Evolutionary conservation across 345 rosid genomes (phyloP), one percentile per base, ranked within the genome.

Genomic region (Lagerstroemia speciosa): DNA sequence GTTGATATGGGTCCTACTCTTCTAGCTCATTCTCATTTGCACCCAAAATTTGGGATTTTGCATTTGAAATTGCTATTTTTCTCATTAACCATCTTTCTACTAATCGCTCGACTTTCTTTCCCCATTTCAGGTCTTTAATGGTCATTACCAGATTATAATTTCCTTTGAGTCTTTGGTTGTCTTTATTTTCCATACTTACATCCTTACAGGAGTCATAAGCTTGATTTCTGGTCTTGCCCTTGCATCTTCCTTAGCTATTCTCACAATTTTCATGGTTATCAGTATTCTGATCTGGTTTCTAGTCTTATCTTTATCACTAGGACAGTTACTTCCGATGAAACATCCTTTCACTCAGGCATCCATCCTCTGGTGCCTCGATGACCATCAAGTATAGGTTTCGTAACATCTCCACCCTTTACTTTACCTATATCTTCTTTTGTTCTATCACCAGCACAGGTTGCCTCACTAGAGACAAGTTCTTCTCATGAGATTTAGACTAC

Each of bases 161-260:
- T 48, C 12, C 34, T 68, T 8, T 17, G 31, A 9, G 63, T 52
- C 5, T 68, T 68, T 68, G 53, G 52, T 5, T 69, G 65, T 58
- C n/a, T 38, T 0, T 69, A 32, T 36, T 69, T n/a, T 57, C 32
- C 71, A 14, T 30, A 53, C 53, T 3, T 36, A 1, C 16, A 15
- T 12, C 12, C 19, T 8, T 48, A 67, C 31, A 26, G 8, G 11
- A 1, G 24, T 5, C 27, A 50, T 14, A 68, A 68, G 37, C 20
- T 52, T 8, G 63, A 68, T 5, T 30, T 37, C 3, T n/a, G 63
- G 5, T 58, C 65, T n/a, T 0, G 7, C 1, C 46, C 45, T n/a
- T 57, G 17, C 32, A 34, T 57, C 19, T 48, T 50, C 17, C 31
- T 52, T 17, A 27, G 71, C 15, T 62, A 62, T 58, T 7, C 32